Evolutionary conservation across 2,329 filamentous ascomycete species (phyloP).

Genomic region (Pyricularia pennisetigena): DNA sequence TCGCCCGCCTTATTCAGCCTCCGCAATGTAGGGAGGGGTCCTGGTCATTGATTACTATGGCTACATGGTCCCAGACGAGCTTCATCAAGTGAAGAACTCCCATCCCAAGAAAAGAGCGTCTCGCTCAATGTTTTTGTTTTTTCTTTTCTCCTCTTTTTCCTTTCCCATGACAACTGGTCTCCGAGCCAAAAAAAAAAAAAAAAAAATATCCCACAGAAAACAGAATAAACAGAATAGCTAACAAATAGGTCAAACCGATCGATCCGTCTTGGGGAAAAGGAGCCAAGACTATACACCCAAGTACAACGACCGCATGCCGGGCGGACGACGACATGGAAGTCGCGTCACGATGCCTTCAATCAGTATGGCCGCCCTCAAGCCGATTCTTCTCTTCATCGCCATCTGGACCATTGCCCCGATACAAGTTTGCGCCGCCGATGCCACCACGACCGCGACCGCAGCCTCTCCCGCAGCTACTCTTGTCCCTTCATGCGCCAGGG

Average conservation of each 20-base stretch:
- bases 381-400: slow-evolving; percentile 17
- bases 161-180: neutral
- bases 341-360: slow-evolving; percentile 24
- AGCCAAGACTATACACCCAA: neutral
- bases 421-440: slow-evolving; percentile 7
- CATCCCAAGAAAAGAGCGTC: neutral
- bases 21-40: neutral
- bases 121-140: neutral
- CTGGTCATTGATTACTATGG: slow-evolving; percentile 2
- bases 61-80: neutral
- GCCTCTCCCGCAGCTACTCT: slow-evolving; percentile 18
- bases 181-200: neutral
- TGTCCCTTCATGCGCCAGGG: slow-evolving; percentile 48
- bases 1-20: slow-evolving; percentile 4
- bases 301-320: neutral
- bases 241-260: neutral
- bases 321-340: slow-evolving; percentile 4
- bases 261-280: neutral
- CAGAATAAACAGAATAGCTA: neutral
- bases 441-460: slow-evolving; percentile 12
- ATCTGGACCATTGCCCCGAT: slow-evolving; percentile 19
- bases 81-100: neutral
- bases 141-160: neutral
- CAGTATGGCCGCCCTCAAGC: slow-evolving; percentile 30
- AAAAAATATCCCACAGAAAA: neutral